Evolutionary conservation across 352 stramenopile genomes (phyloP).

Genomic region (Phytophthora sp.): DNA sequence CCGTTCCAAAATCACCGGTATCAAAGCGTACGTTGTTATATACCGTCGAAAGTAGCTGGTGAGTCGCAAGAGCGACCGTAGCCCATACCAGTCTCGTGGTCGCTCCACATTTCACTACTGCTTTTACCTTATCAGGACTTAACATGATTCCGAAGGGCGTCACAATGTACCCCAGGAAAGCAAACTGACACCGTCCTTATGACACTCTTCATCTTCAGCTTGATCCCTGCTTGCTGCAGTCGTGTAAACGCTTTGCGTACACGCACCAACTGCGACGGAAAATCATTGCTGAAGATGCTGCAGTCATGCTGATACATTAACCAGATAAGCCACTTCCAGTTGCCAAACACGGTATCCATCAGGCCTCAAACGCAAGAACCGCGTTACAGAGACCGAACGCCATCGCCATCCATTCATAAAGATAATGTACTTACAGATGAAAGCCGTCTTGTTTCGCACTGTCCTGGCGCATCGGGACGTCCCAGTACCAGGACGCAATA

Average conservation of each 20-base stretch:
- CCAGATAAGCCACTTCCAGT: neutral
- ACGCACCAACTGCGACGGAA: neutral
- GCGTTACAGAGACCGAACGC: constrained; percentile 9
- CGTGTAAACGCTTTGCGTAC: no score
- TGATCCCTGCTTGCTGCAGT: no score
- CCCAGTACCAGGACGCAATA: neutral
- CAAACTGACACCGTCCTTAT: no score
- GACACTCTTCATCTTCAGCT: no score
- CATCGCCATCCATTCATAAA: constrained; percentile 9
- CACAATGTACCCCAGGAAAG: no score
- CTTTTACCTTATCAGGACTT: no score
- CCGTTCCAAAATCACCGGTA: neutral
- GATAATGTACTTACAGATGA: neutral
- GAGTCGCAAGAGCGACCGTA: neutral
- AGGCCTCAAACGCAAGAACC: neutral
- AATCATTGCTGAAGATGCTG: neutral
- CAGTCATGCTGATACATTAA: neutral
- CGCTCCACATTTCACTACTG: neutral
- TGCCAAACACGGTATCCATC: neutral
- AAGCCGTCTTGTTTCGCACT: neutral
- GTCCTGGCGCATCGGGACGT: neutral
- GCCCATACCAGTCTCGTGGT: neutral
- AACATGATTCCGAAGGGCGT: no score
- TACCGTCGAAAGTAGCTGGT: neutral
- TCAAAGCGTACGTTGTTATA: neutral